Base-by-base conservation (phyloP, 495 filamentous ascomycete species). In the Trypethelium eluteriae region DNA sequence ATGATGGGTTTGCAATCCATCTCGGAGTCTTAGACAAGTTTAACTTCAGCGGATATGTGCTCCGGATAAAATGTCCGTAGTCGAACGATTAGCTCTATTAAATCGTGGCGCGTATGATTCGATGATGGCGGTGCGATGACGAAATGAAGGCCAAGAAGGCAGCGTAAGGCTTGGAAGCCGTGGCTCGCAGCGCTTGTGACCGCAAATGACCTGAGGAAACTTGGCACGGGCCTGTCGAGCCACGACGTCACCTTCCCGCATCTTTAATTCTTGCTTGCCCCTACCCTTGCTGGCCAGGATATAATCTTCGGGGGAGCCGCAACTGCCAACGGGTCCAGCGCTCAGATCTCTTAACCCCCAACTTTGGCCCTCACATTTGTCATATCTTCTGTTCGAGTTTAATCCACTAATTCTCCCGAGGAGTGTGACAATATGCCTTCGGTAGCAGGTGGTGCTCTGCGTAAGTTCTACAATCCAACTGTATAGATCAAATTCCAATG, bases 401-500 rank as follows among this genome's bases (percentile, higher is more conserved):
- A 9, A 25, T 16, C 18, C 18, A 5, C 11, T n/a, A 53, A 16
- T 25, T 53, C 49, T 7, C 36, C 53, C 32, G 11, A 64, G 12
- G 16, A n/a, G 46, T 32, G 35, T 56, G 62, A 12, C 62, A 66
- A 1, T 39, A 72, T 72, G 70, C 68, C 56, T 18, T 10, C 67
- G 34, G 14, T 70, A 59, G 68, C 68, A 38, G 70, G 70, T 62
- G 70, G 70, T 47, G 59, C 57, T 34, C 39, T 68, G 66, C 70
- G 70, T 59, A 32, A 59, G 53, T 36, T 35, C 7, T 59, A 1
- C 49, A 53, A 5, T 18, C 5, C 5, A 11, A 5, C n/a, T 53
- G 14, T 14, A 5, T 12, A 16, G 14, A 16, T 11, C 9, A 7
- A 14, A 36, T 14, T 59, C 5, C 32, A 3, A 36, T 36, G 32